Evolutionary conservation across 805 yeast genomes (phyloP).

Genomic region (Candida awuae): DNA sequence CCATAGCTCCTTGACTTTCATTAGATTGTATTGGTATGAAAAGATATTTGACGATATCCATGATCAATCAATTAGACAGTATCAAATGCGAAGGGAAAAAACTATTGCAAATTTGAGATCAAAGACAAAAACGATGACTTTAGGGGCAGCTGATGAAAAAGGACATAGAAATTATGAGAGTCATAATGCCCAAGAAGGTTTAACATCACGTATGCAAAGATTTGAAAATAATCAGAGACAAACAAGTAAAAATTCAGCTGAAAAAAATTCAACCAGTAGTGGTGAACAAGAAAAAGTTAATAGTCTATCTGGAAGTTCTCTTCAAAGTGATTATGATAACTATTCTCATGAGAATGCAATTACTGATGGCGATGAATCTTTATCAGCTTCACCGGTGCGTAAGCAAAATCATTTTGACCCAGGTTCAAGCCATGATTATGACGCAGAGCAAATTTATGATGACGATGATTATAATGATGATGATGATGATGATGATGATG

Average conservation of each 20-base stretch:
- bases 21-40: slow-evolving; percentile 85
- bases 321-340: too few species aligned
- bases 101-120: slow-evolving; percentile 48
- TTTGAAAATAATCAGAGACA: slow-evolving; percentile 6
- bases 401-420: too few species aligned
- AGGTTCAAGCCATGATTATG: neutral
- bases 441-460: too few species aligned
- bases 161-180: slow-evolving; percentile 11
- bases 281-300: neutral
- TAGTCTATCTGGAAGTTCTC: too few species aligned
- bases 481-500: slow-evolving; percentile 9
- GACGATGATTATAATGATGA: slow-evolving; percentile 4
- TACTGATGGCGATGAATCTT: too few species aligned
- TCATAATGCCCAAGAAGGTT: slow-evolving; percentile 28
- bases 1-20: slow-evolving; percentile 66
- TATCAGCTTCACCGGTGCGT: too few species aligned
- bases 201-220: slow-evolving; percentile 7
- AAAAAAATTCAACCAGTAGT: neutral
- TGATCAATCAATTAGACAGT: slow-evolving; percentile 66
- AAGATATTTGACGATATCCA: slow-evolving; percentile 78
- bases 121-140: slow-evolving; percentile 22
- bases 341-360: too few species aligned
- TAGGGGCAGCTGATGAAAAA: slow-evolving; percentile 8
- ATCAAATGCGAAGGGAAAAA: slow-evolving; percentile 73
- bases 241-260: neutral